phyloP scores from a whole-genome alignment of 371 early-diverging fungal species.

The Mucor indicus region DNA sequence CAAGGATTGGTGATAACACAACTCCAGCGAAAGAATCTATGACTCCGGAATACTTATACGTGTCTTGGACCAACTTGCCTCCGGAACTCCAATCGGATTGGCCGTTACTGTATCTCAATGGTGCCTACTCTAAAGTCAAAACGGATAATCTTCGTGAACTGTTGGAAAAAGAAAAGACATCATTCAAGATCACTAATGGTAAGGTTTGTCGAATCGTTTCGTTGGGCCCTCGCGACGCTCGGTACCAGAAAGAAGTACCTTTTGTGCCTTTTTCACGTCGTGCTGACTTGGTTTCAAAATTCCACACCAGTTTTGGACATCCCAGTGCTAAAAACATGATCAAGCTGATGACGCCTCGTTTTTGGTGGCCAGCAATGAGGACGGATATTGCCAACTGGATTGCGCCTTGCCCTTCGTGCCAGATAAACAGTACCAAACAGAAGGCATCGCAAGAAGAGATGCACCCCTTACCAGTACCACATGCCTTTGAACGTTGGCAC shows the following conservation, averaged over 20 bases:
- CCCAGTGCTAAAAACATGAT: constrained; percentile 3
- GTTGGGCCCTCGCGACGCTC: no score
- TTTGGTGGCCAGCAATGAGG: constrained; percentile 33
- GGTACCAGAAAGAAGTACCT: background rate
- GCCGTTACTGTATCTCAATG: no score
- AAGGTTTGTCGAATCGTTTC: no score
- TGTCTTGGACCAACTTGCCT: no score
- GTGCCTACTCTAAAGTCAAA: no score
- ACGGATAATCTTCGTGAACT: no score
- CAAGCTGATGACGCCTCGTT: constrained; percentile 12
- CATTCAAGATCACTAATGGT: no score
- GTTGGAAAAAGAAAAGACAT: no score
- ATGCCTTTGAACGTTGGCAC: constrained; percentile 22
- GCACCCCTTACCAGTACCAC: constrained; percentile 11
- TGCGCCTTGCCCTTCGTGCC: constrained; percentile 19
- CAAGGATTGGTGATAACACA: constrained; percentile 8
- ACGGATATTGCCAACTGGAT: constrained; percentile 12
- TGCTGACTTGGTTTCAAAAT: constrained; percentile 8
- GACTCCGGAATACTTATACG: no score
- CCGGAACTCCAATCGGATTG: constrained; percentile 17
- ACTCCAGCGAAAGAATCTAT: background rate
- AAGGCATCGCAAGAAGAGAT: background rate
- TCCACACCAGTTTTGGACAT: constrained; percentile 17
- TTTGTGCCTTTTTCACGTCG: constrained; percentile 2
- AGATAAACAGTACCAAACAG: constrained; percentile 5